Evolutionary conservation across 306 rosid genomes (phyloP).

Genomic region (Neltuma alba): DNA sequence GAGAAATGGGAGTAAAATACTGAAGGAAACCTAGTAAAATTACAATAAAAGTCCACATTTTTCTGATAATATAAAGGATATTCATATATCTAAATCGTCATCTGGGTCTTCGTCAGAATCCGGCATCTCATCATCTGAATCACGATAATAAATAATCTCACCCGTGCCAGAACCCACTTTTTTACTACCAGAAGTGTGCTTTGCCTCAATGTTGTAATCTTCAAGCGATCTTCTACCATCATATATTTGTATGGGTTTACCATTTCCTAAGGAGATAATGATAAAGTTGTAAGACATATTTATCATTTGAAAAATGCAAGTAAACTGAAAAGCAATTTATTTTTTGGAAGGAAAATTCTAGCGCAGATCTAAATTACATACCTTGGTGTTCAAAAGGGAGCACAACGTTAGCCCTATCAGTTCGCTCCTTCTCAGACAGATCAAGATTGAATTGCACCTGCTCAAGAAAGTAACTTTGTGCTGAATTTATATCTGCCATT

Average conservation of each 20-base stretch:
- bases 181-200: slow-evolving; percentile 39
- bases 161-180: slow-evolving; percentile 65
- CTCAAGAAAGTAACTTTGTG: slow-evolving; percentile 16
- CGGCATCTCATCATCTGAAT: slow-evolving; percentile 95
- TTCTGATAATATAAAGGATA: not conserved
- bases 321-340: not conserved
- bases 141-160: slow-evolving; percentile 85
- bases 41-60: not conserved
- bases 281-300: slow-evolving; percentile 6
- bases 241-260: slow-evolving; percentile 75
- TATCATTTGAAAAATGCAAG: slow-evolving; percentile 7
- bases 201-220: slow-evolving; percentile 47
- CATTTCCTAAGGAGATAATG: slow-evolving; percentile 63
- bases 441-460: slow-evolving; percentile 91
- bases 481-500: slow-evolving; percentile 7
- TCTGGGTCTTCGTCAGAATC: slow-evolving; percentile 99
- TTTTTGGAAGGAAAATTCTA: not conserved
- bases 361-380: slow-evolving; percentile 36
- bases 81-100: slow-evolving; percentile 88
- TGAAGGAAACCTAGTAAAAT: not conserved
- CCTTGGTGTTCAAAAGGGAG: slow-evolving; percentile 99
- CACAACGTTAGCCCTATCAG: slow-evolving; percentile 84
- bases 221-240: slow-evolving; percentile 78
- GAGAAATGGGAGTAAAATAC: not conserved
- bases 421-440: slow-evolving; percentile 87